These are phyloP conservation scores for Ogataea nonfermentans DNA, from an alignment of 805 yeast species.

Conservation along the genomic window DNA sequence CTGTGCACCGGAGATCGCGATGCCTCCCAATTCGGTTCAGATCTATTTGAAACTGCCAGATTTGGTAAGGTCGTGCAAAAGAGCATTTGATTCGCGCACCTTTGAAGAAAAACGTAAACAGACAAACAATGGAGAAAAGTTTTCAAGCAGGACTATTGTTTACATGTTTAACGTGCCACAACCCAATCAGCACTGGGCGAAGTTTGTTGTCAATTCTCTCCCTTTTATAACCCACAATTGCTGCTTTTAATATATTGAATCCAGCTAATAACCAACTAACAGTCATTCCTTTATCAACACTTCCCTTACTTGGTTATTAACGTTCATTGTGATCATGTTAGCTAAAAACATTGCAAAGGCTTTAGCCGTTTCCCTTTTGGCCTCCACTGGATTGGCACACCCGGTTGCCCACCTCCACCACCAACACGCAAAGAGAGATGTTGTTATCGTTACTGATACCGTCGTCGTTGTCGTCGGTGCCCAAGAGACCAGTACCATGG, in stretches of 20 bases:
- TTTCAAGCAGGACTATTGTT: constrained; percentile 5
- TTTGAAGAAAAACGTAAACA: constrained; percentile 9
- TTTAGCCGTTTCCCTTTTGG: constrained; percentile 44
- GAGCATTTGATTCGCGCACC: background rate
- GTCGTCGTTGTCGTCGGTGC: constrained; percentile 47
- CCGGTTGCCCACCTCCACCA: constrained; percentile 64
- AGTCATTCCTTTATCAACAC: constrained; percentile 18
- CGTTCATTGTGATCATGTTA: constrained; percentile 23
- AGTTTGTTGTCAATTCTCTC: constrained; percentile 9
- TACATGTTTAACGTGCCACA: background rate
- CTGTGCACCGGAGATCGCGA: background rate
- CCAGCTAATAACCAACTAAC: constrained; percentile 18
- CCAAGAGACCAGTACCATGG: constrained; percentile 31
- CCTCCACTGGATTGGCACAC: constrained; percentile 52
- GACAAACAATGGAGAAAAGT: constrained; percentile 6
- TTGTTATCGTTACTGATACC: constrained; percentile 47
- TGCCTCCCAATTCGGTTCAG: constrained; percentile 1
- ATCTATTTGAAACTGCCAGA: constrained; percentile 2
- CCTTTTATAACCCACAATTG: constrained; percentile 5
- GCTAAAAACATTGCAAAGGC: constrained; percentile 41
- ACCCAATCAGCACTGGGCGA: constrained; percentile 1
- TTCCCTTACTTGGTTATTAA: constrained; percentile 8
- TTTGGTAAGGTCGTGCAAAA: constrained; percentile 9
- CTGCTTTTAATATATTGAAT: constrained; percentile 5
- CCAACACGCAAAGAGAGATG: constrained; percentile 55